Evolutionary conservation across 345 rosid species (phyloP).

Genomic region (Pistacia integerrima): DNA sequence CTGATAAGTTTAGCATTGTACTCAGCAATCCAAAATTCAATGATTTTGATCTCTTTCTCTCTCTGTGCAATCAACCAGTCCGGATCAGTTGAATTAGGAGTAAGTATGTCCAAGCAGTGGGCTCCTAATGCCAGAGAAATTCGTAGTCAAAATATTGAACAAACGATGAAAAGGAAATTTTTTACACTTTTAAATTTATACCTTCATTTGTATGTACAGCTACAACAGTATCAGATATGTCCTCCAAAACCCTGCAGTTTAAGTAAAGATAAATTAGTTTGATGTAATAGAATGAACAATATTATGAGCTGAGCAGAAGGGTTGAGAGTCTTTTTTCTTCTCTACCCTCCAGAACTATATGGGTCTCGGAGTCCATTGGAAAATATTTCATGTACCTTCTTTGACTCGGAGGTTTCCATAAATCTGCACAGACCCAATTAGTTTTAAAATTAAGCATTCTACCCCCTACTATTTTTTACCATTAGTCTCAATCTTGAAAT

Average conservation of each 20-base stretch:
- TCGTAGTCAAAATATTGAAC: background rate
- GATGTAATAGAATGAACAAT: background rate
- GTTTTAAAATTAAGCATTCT: no score
- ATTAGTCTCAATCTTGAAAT: no score
- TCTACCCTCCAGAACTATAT: slow-evolving; percentile 51
- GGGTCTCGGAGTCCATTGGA: slow-evolving; percentile 55
- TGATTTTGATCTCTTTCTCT: slow-evolving; percentile 34
- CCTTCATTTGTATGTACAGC: slow-evolving; percentile 40
- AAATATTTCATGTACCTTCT: slow-evolving; percentile 22
- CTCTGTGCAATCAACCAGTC: slow-evolving; percentile 43
- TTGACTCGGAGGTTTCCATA: no score
- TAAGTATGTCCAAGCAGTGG: slow-evolving; percentile 37
- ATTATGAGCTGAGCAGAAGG: background rate
- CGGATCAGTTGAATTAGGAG: slow-evolving; percentile 32
- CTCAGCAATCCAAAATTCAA: slow-evolving; percentile 41
- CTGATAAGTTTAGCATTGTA: slow-evolving; percentile 23
- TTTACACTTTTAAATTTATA: background rate
- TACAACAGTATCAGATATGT: slow-evolving; percentile 44
- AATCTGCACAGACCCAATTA: no score
- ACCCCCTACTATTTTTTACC: no score
- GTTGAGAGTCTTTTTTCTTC: background rate
- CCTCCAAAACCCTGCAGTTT: slow-evolving; percentile 40
- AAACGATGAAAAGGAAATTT: background rate
- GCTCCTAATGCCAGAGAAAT: slow-evolving; percentile 32
- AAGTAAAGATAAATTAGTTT: background rate